phyloP scores from a whole-genome alignment of 768 basidiomycete species.

The Russula sp. region DNA sequence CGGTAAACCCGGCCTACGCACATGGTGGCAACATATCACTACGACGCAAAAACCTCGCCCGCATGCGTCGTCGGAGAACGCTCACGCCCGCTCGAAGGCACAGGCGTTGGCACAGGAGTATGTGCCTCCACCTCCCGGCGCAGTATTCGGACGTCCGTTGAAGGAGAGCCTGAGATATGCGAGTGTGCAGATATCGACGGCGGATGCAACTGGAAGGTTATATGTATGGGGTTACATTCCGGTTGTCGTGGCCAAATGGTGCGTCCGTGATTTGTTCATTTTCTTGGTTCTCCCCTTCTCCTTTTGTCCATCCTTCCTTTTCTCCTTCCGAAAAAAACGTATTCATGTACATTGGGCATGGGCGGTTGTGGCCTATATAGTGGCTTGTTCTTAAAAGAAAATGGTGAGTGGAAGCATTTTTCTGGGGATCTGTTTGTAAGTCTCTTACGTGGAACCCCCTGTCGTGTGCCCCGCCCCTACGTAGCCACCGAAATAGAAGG shows the following conservation, averaged over 20 bases:
- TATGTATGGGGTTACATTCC: conserved; percentile 95
- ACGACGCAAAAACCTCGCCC: conserved; percentile 58
- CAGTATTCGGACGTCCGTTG: conserved; percentile 84
- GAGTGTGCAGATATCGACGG: conserved; percentile 90
- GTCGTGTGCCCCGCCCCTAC: conserved; percentile 1
- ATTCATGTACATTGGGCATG: conserved; percentile 4
- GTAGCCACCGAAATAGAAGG: conserved; percentile 87
- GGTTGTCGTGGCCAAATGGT: conserved; percentile 98
- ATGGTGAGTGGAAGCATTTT: conserved; percentile 49
- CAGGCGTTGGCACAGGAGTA: conserved; percentile 21
- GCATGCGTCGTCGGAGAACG: conserved; percentile 31
- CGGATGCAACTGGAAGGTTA: conserved; percentile 74
- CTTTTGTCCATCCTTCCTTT: conserved; percentile 8
- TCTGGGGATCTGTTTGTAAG: not conserved
- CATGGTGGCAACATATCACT: conserved; percentile 82
- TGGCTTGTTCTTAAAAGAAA: conserved; percentile 92
- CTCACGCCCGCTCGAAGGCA: conserved; percentile 6
- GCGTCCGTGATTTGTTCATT: conserved; percentile 33
- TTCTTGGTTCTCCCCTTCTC: not conserved
- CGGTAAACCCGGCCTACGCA: conserved; percentile 46
- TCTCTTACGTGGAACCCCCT: conserved; percentile 2
- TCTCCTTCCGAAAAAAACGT: not conserved
- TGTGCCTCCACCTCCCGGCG: conserved; percentile 39
- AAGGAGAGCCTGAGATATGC: conserved; percentile 82
- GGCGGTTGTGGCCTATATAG: conserved; percentile 40